These are phyloP conservation scores for Diospyros kaki DNA, from an alignment of 148 eudicot genomes.

Conservation along the genomic window DNA sequence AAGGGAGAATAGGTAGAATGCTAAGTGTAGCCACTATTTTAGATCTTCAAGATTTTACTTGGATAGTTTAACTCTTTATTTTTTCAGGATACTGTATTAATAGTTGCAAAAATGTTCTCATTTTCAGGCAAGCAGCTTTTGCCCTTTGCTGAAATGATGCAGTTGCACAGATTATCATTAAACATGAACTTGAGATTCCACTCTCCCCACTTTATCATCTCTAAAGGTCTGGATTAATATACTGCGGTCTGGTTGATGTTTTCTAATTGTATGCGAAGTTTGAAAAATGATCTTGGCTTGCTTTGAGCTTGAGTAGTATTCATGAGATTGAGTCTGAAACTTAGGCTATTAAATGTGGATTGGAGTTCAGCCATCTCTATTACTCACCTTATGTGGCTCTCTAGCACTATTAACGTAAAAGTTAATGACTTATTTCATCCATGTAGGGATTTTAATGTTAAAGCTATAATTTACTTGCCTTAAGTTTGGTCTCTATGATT, in stretches of 20 bases:
- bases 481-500: no score
- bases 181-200: constrained; percentile 63
- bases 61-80: background rate
- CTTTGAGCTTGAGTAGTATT: background rate
- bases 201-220: constrained; percentile 73
- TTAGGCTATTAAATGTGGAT: background rate
- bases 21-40: background rate
- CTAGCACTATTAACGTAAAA: background rate
- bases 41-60: background rate
- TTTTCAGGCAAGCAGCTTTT: constrained; percentile 70
- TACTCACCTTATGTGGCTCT: background rate
- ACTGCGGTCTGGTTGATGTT: background rate
- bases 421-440: background rate
- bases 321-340: background rate
- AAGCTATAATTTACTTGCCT: no score
- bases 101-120: background rate
- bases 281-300: background rate
- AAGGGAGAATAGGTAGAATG: no score
- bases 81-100: background rate
- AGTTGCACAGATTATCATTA: constrained; percentile 28
- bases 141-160: constrained; percentile 61
- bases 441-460: background rate
- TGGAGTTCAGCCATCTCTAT: background rate
- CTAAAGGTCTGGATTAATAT: constrained; percentile 38
- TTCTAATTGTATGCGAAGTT: background rate